A percentile compares a stretch with the other conserved stretches of the same genome.
These are phyloP conservation scores for Plasmodium blacklocki DNA, from an alignment of 169 alveolate genomes.

Conservation along the genomic window DNA sequence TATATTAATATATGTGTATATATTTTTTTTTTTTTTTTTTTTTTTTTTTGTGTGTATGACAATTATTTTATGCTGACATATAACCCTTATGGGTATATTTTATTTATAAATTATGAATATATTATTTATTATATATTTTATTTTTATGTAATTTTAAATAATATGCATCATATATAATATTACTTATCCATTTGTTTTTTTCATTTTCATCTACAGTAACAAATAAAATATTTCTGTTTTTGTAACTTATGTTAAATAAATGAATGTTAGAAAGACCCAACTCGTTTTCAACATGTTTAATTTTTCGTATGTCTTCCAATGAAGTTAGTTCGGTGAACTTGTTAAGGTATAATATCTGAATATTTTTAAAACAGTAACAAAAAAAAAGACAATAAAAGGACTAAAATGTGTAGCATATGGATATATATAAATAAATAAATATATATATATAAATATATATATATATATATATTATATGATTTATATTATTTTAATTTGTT, in stretches of 20 bases:
- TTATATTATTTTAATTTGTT: not conserved
- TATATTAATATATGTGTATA: not conserved
- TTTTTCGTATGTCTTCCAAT: slow-evolving; percentile 52
- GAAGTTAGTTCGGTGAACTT: slow-evolving; percentile 73
- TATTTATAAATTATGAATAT: too few relatives aligned
- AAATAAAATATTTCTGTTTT: slow-evolving; percentile 63
- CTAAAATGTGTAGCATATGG: not conserved
- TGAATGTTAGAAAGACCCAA: slow-evolving; percentile 46
- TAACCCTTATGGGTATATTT: too few relatives aligned
- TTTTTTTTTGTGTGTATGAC: not conserved
- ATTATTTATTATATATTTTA: too few relatives aligned
- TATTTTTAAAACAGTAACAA: slow-evolving; percentile 6
- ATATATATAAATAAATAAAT: not conserved
- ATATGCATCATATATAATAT: not conserved
- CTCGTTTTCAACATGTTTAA: slow-evolving; percentile 44
- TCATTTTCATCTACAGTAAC: slow-evolving; percentile 56
- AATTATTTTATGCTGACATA: not conserved
- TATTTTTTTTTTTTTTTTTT: not conserved
- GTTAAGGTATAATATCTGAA: slow-evolving; percentile 52
- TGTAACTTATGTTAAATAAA: slow-evolving; percentile 35
- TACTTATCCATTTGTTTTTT: slow-evolving; percentile 70
- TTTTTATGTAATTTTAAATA: too few relatives aligned
- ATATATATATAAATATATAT: not conserved
- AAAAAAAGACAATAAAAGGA: not conserved
- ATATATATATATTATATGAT: not conserved